A percentile compares a stretch with the other conserved stretches of the same genome.
phyloP scores from a whole-genome alignment of 2,329 filamentous ascomycete genomes.

The Nigrospora osmanthi region DNA sequence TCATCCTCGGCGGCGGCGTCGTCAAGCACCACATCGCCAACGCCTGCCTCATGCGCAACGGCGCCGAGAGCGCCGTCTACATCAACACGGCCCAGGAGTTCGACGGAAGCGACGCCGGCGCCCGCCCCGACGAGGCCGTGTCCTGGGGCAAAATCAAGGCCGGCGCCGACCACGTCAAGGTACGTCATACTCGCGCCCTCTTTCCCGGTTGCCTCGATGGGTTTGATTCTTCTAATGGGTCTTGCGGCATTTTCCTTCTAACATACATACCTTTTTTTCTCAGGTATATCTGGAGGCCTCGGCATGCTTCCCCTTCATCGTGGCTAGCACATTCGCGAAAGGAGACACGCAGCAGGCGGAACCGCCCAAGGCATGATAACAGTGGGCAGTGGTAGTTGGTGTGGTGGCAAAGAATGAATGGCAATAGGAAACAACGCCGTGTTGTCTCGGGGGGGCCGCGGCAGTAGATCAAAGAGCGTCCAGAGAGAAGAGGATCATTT shows the following conservation, averaged over 20 bases:
- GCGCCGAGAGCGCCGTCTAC: constrained; percentile 92
- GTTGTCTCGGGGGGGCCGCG: no score
- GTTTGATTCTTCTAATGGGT: no score
- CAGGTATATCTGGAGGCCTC: constrained; percentile 60
- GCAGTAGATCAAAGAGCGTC: no score
- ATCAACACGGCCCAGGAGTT: constrained; percentile 98
- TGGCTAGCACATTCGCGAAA: constrained; percentile 60
- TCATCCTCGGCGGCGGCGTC: constrained; percentile 89
- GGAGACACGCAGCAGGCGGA: constrained; percentile 16
- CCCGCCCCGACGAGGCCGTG: constrained; percentile 89
- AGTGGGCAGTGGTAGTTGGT: no score
- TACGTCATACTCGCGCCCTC: constrained; percentile 25
- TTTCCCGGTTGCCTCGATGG: not conserved
- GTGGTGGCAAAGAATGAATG: no score
- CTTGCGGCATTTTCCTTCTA: not conserved
- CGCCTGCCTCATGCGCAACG: constrained; percentile 94
- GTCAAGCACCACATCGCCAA: constrained; percentile 99
- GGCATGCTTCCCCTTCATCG: constrained; percentile 57
- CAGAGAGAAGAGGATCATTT: no score
- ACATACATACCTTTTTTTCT: constrained; percentile 4
- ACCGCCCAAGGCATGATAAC: no score
- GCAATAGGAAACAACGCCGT: no score
- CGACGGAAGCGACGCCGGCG: constrained; percentile 93
- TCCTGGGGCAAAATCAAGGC: constrained; percentile 98
- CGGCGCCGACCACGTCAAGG: constrained; percentile 84